Evolutionary conservation across 495 filamentous ascomycete genomes (phyloP).

Genomic region (Darksidea phi): DNA sequence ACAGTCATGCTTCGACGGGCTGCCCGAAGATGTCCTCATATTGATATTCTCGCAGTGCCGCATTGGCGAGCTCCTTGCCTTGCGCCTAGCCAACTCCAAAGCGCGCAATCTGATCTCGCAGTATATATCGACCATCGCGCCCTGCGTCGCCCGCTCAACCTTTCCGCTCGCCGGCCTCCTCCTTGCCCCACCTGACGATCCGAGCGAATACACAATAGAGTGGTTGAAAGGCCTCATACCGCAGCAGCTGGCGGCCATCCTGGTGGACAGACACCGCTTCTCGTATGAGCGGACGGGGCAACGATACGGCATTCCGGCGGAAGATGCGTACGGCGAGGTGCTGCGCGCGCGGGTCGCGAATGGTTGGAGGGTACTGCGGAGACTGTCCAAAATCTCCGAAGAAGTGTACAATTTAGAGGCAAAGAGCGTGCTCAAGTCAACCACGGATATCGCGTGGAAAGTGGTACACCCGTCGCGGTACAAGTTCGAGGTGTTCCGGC

Average conservation of each 20-base stretch:
- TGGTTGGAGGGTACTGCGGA: constrained; percentile 23
- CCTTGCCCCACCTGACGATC: constrained; percentile 7
- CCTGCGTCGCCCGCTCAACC: constrained; percentile 18
- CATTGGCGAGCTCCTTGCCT: constrained; percentile 18
- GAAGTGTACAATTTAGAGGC: constrained; percentile 15
- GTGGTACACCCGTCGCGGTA: constrained; percentile 18
- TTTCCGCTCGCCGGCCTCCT: constrained; percentile 14
- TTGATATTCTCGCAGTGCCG: constrained; percentile 24
- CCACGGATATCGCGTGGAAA: constrained; percentile 13
- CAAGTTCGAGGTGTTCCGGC: constrained; percentile 15
- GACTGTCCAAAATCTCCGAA: constrained; percentile 24
- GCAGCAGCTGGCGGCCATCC: constrained; percentile 24
- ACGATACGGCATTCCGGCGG: constrained; percentile 29
- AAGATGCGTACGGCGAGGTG: constrained; percentile 26
- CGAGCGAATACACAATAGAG: constrained; percentile 14
- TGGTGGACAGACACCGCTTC: constrained; percentile 32
- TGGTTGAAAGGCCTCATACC: constrained; percentile 30
- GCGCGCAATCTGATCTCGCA: constrained; percentile 17
- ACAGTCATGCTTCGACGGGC: constrained; percentile 13
- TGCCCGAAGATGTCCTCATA: constrained; percentile 32
- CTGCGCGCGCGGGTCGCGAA: constrained; percentile 21
- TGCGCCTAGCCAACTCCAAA: constrained; percentile 21
- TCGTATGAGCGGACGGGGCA: constrained; percentile 8
- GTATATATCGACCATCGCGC: constrained; percentile 22
- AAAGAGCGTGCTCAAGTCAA: constrained; percentile 5